Conservation (phyloP, 1,139 yeast species). For the Pichia inconspicua region DNA sequence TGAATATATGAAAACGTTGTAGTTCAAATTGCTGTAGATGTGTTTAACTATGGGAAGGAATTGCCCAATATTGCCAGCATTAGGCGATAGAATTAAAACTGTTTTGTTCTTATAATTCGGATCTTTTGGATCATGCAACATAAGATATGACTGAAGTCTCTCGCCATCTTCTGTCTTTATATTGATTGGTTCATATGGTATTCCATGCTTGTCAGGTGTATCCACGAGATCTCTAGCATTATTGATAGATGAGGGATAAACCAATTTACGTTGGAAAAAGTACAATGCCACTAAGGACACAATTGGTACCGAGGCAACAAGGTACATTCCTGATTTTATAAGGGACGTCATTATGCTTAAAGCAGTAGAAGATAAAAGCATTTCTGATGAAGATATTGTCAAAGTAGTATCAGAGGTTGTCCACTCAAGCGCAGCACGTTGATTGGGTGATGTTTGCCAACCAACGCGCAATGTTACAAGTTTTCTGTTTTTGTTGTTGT, state of each 20-base stretch:
- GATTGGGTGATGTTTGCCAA: not conserved
- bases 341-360: not conserved
- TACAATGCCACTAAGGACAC: slow-evolving; percentile 51
- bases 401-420: no score
- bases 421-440: not conserved
- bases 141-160: slow-evolving; percentile 40
- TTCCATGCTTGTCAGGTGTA: slow-evolving; percentile 64
- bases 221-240: slow-evolving; percentile 71
- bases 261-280: slow-evolving; percentile 56
- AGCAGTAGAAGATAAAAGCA: not conserved
- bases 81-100: slow-evolving; percentile 74
- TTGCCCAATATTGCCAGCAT: slow-evolving; percentile 96
- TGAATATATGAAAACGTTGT: slow-evolving; percentile 79
- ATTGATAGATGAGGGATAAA: slow-evolving; percentile 78
- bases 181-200: slow-evolving; percentile 59
- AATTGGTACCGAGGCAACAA: slow-evolving; percentile 11
- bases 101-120: slow-evolving; percentile 54
- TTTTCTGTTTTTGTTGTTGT: not conserved
- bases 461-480: no score
- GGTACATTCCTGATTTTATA: slow-evolving; percentile 2
- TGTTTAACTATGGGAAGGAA: slow-evolving; percentile 75
- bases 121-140: slow-evolving; percentile 39
- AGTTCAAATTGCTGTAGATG: slow-evolving; percentile 55
- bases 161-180: slow-evolving; percentile 65
- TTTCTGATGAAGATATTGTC: not conserved